Evolutionary conservation across 148 eudicot species (phyloP).

Genomic region (Nepenthes mirabilis): DNA sequence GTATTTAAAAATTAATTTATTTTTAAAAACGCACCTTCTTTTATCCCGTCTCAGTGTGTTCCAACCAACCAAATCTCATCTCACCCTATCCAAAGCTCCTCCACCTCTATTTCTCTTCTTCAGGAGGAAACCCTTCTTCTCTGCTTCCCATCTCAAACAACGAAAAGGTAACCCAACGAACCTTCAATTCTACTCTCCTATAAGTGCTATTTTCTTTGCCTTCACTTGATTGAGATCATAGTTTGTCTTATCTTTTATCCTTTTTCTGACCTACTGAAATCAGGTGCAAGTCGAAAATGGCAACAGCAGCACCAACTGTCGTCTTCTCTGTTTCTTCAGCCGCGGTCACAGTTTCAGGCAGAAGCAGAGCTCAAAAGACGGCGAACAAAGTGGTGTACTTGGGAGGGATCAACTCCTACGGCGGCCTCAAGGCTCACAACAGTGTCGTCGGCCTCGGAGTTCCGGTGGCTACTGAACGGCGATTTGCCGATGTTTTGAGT

Average conservation of each 20-base stretch:
- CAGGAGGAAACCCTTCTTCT: background rate
- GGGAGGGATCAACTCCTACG: too few relatives aligned
- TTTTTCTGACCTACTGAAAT: background rate
- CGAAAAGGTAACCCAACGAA: conserved; percentile 2
- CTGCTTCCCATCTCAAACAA: conserved; percentile 1
- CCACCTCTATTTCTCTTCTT: conserved; percentile 1
- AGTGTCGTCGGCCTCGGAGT: background rate
- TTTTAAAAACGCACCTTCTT: too few relatives aligned
- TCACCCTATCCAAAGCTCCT: conserved; percentile 20
- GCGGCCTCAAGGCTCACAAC: background rate
- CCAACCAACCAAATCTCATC: conserved; percentile 25
- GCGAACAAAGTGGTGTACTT: conserved; percentile 1
- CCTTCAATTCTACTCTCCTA: background rate
- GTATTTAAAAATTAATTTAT: too few relatives aligned
- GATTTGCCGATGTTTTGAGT: too few relatives aligned
- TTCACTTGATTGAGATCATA: background rate
- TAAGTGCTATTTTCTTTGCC: background rate
- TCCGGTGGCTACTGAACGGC: background rate
- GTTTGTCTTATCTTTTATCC: background rate
- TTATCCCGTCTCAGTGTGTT: background rate
- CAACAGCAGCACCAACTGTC: conserved; percentile 20
- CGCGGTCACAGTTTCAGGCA: too few relatives aligned
- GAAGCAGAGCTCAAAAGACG: too few relatives aligned
- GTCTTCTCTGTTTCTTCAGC: conserved; percentile 5
- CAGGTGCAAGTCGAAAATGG: conserved; percentile 15